Percentiles rank a stretch among this genome's conserved stretches.
Conservation (phyloP, 371 early-diverging fungal species). For the Lichtheimia ramosa region DNA sequence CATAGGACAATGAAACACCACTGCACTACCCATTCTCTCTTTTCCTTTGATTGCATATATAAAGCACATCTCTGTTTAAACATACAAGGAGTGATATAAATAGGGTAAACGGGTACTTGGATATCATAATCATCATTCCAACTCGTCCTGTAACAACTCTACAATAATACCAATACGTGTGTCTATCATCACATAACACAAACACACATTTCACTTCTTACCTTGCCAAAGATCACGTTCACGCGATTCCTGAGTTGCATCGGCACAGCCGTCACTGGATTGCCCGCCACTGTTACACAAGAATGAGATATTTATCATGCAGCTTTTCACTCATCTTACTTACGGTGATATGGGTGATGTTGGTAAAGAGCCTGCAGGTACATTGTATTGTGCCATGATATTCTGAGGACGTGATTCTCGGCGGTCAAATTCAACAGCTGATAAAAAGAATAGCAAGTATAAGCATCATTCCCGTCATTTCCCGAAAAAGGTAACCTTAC, state of each 20-base stretch:
- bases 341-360: background rate
- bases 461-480: too few relatives aligned
- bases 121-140: background rate
- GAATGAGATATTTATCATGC: background rate
- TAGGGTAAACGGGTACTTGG: background rate
- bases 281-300: background rate
- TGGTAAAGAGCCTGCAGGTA: background rate
- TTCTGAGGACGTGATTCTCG: slow-evolving; percentile 4
- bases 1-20: background rate
- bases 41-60: background rate
- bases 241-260: background rate
- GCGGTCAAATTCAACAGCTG: slow-evolving; percentile 4
- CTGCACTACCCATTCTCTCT: background rate
- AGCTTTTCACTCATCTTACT: background rate
- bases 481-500: background rate
- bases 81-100: background rate
- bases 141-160: slow-evolving; percentile 8
- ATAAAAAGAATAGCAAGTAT: too few relatives aligned
- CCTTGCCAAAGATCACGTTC: slow-evolving; percentile 10
- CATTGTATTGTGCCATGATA: slow-evolving; percentile 6
- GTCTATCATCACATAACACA: background rate
- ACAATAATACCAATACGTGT: background rate
- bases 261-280: background rate
- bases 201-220: background rate
- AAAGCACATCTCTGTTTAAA: background rate